Evolutionary conservation across 441 rosid genomes (phyloP), one percentile per base, ranked within the genome.

Genomic region (Syzygium syzygioides): DNA sequence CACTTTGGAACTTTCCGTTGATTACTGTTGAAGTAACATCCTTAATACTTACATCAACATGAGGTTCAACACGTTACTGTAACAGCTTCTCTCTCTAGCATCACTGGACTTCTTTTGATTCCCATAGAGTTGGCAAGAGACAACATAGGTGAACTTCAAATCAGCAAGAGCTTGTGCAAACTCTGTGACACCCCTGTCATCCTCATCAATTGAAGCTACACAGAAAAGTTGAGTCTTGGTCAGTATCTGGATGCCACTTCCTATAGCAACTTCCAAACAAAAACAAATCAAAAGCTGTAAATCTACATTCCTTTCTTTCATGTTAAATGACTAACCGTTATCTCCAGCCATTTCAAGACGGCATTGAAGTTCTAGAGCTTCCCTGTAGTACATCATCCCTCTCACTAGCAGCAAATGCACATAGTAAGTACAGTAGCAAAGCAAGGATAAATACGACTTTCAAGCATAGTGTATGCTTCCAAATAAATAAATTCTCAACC

Each of bases 331-430:
- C 96, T 89, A 53, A 97, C 99, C 98, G 68, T 88, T 62, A 50
- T 95, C 98, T 86, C 91, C 96, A 30, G 94, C 92, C 85, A 86
- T 91, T 88, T 98, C 99, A 89, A 96, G 96, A 88, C 87, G 90
- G 92, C 93, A 95, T 89, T 98, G 99, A 90, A 96, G 94, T 91
- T 96, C 98, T 68, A 98, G 89, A 88, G 99, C 99, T 79, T 91
- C 90, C 92, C 91, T 94, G 88, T 98, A 96, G 94, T 98, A 97
- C 99, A 98, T 97, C 99, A 98, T 97, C 88, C 99, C 99, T 92
- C 99, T 93, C 93, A 97, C 99, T 98, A 93, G 85, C 87, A 55
- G 89, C 45, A 92, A 89, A 88, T n/a, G 87, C 37, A 91, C 59
- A 89, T 79, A 48, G 34, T 54, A 76, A 86, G 30, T 18, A 37